A percentile compares a stretch with the other conserved stretches of the same genome.
Evolutionary conservation across 768 basidiomycete species (phyloP).

Genomic region (Trametes coccinea): DNA sequence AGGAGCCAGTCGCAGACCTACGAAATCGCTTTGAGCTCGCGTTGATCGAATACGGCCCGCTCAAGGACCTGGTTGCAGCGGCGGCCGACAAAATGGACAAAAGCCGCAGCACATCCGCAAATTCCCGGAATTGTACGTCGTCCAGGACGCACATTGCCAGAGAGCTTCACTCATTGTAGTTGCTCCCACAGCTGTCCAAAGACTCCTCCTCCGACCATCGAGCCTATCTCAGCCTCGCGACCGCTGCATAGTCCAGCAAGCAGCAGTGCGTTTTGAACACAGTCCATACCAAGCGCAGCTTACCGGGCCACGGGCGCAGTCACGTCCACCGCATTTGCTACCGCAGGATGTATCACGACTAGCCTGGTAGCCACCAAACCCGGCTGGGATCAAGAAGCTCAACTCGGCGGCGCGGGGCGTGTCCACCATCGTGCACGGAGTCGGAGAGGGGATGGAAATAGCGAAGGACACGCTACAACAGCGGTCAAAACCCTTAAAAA

Average conservation of each 20-base stretch:
- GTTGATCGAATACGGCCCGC: too few relatives aligned
- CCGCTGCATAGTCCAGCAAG: slow-evolving; percentile 18
- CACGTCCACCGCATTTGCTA: too few relatives aligned
- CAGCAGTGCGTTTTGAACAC: background rate
- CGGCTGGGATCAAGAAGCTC: too few relatives aligned
- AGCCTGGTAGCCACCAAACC: too few relatives aligned
- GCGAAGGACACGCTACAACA: too few relatives aligned
- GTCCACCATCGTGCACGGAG: too few relatives aligned
- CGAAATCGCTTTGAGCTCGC: slow-evolving; percentile 12
- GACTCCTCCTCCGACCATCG: slow-evolving; percentile 17
- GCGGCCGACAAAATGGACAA: slow-evolving; percentile 13
- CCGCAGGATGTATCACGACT: too few relatives aligned
- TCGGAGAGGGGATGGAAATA: too few relatives aligned
- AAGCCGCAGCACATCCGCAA: slow-evolving; percentile 20
- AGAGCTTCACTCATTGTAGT: too few relatives aligned
- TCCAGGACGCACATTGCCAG: background rate
- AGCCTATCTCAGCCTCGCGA: slow-evolving; percentile 14
- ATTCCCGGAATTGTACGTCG: slow-evolving; percentile 14
- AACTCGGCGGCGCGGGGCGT: too few relatives aligned
- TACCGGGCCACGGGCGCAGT: background rate
- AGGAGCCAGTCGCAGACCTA: slow-evolving; percentile 6
- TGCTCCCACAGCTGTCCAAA: slow-evolving; percentile 9
- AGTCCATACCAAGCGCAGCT: slow-evolving; percentile 9
- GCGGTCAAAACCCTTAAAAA: too few relatives aligned
- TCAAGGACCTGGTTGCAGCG: too few relatives aligned